Evolutionary conservation across 371 early-diverging fungal species (phyloP).

Genomic region (Mortierella sp.): DNA sequence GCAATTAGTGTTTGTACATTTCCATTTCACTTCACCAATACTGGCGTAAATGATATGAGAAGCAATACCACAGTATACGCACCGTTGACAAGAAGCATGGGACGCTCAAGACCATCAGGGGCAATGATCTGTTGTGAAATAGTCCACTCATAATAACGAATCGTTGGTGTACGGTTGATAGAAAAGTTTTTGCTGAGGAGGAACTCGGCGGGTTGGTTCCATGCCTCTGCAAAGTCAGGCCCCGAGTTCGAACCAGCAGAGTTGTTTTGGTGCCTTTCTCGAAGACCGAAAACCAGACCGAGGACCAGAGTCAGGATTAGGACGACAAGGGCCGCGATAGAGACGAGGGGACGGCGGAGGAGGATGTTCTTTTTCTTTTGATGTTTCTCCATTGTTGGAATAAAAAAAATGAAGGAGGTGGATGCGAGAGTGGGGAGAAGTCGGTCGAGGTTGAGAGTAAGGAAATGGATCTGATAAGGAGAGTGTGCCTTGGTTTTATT

Average conservation of each 20-base stretch:
- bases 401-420: not conserved
- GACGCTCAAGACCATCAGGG: conserved; percentile 61
- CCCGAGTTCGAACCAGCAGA: not conserved
- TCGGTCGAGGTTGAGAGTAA: not conserved
- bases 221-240: conserved; percentile 10
- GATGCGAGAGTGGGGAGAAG: not conserved
- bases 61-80: not conserved
- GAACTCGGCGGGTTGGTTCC: conserved; percentile 44
- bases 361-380: conserved; percentile 5
- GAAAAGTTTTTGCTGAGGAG: conserved; percentile 50
- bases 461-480: not conserved
- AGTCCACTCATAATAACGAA: conserved; percentile 53
- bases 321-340: not conserved
- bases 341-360: conserved; percentile 4
- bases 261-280: conserved; percentile 2
- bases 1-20: not conserved
- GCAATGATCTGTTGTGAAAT: conserved; percentile 40
- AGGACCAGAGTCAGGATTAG: conserved; percentile 14
- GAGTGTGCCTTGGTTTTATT: not conserved
- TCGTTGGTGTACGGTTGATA: conserved; percentile 31
- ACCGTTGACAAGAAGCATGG: conserved; percentile 61
- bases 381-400: not conserved
- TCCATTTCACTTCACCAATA: not conserved
- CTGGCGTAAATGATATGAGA: not conserved
- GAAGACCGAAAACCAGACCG: conserved; percentile 29